A percentile compares a stretch with the other conserved stretches of the same genome.
Conservation (phyloP, 1,284 basidiomycete genomes). For the Pseudozyma tsukubaensis region DNA sequence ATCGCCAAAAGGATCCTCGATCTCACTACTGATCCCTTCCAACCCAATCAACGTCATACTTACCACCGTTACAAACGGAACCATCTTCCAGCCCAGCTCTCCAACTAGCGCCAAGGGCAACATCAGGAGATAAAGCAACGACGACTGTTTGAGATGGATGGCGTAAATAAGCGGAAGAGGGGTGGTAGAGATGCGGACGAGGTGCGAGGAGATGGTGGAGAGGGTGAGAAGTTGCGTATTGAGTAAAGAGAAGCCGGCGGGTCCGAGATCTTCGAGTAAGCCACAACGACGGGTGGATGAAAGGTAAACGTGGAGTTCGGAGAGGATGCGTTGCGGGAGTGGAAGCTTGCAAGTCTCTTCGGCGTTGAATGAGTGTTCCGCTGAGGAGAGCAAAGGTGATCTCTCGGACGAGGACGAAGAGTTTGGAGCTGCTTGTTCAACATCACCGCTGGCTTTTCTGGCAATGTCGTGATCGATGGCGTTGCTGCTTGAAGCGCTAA, state of each 20-base stretch:
- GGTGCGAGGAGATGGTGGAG: slow-evolving; percentile 82
- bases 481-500: neutral
- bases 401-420: slow-evolving; percentile 3
- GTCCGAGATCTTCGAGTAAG: slow-evolving; percentile 43
- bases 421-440: slow-evolving; percentile 4
- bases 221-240: slow-evolving; percentile 72
- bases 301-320: slow-evolving; percentile 41
- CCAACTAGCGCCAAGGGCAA: slow-evolving; percentile 35
- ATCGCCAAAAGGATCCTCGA: slow-evolving; percentile 80
- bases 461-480: neutral
- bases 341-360: neutral
- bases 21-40: slow-evolving; percentile 90
- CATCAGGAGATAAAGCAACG: slow-evolving; percentile 71
- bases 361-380: neutral
- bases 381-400: slow-evolving; percentile 11
- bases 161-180: slow-evolving; percentile 72
- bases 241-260: slow-evolving; percentile 44
- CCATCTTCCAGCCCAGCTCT: slow-evolving; percentile 72
- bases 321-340: slow-evolving; percentile 31
- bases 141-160: slow-evolving; percentile 86
- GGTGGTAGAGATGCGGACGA: slow-evolving; percentile 75
- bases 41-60: slow-evolving; percentile 92
- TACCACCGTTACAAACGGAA: slow-evolving; percentile 78
- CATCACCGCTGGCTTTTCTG: slow-evolving; percentile 1
- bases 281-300: slow-evolving; percentile 32